A percentile compares a stretch with the other conserved stretches of the same genome.
These are phyloP conservation scores for Hygrocybe punicea DNA, from an alignment of 768 basidiomycete genomes.

Conservation along the genomic window DNA sequence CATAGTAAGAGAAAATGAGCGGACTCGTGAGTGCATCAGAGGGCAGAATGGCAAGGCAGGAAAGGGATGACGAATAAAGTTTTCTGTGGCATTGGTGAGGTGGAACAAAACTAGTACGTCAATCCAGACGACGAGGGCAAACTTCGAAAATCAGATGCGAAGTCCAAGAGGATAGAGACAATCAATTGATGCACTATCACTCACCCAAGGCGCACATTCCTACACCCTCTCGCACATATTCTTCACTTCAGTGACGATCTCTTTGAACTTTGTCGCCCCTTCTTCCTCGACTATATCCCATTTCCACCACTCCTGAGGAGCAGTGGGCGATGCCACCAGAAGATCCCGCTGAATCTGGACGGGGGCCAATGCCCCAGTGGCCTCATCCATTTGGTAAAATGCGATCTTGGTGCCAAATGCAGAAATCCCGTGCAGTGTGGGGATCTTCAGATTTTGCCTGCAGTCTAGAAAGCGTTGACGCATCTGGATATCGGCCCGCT, in stretches of 20 bases:
- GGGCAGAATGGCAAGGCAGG: too few relatives aligned
- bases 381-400: conserved; percentile 12
- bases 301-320: conserved; percentile 33
- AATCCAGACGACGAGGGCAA: too few relatives aligned
- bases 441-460: conserved; percentile 3
- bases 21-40: too few relatives aligned
- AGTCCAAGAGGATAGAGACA: too few relatives aligned
- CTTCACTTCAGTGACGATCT: conserved; percentile 22
- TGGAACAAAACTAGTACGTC: too few relatives aligned
- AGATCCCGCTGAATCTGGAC: background rate
- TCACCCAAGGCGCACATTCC: too few relatives aligned
- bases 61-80: too few relatives aligned
- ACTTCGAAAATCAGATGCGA: too few relatives aligned
- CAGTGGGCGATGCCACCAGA: conserved; percentile 15
- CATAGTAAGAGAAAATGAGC: too few relatives aligned
- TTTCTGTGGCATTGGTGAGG: too few relatives aligned
- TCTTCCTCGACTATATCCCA: conserved; percentile 34
- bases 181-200: too few relatives aligned
- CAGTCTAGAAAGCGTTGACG: conserved; percentile 13
- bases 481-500: conserved; percentile 16
- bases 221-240: background rate
- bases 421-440: conserved; percentile 10
- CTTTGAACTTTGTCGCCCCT: conserved; percentile 28
- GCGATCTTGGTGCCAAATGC: conserved; percentile 15
- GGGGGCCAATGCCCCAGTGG: conserved; percentile 13